A percentile compares a stretch with the other conserved stretches of the same genome.
phyloP scores from a whole-genome alignment of 1,139 yeast genomes.

The Casaregolazyma suthepensis region DNA sequence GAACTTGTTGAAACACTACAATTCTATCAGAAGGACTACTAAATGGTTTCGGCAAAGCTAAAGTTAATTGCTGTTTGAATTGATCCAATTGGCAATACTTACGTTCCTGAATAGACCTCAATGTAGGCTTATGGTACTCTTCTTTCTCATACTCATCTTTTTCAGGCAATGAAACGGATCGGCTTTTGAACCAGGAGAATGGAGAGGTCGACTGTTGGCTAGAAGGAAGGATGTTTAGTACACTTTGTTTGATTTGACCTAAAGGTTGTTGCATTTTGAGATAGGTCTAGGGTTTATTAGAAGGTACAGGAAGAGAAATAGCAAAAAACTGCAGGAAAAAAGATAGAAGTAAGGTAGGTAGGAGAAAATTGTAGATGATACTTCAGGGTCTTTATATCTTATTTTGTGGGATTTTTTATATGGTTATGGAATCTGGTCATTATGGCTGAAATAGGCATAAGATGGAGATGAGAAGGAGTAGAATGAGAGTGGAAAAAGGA shows the following conservation, averaged over 20 bases:
- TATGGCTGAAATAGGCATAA: background rate
- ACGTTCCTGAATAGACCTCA: background rate
- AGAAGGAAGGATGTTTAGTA: background rate
- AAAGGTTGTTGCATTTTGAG: background rate
- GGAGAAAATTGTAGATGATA: too few relatives aligned
- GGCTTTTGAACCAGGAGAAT: background rate
- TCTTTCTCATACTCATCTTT: background rate
- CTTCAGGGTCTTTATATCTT: too few relatives aligned
- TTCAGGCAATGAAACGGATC: background rate
- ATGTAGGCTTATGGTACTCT: background rate
- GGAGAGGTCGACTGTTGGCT: background rate
- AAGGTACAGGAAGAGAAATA: too few relatives aligned
- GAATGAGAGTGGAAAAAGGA: too few relatives aligned
- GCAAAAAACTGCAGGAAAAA: too few relatives aligned
- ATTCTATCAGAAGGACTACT: conserved; percentile 1
- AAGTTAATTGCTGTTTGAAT: background rate
- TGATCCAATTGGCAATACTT: background rate
- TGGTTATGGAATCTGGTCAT: background rate
- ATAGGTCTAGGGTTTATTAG: background rate
- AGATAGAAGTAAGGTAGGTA: background rate
- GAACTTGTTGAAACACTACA: conserved; percentile 23
- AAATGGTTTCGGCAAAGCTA: background rate
- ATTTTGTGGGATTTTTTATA: too few relatives aligned
- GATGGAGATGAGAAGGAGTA: background rate
- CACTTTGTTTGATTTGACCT: background rate